Conservation (phyloP, 768 basidiomycete genomes). For the Russula sp. region DNA sequence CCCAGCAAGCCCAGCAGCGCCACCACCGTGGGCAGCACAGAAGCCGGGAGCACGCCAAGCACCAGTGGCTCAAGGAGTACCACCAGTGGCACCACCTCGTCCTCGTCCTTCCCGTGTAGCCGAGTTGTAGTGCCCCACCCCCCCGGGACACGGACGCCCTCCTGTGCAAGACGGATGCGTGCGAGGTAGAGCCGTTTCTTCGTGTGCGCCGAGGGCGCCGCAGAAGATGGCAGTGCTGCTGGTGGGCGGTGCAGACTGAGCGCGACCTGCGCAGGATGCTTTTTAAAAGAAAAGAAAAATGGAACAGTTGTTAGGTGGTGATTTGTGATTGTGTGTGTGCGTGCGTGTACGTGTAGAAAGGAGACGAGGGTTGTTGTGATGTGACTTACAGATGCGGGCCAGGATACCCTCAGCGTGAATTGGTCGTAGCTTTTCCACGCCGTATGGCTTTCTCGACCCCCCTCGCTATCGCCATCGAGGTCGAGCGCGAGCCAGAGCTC, state of each 20-base stretch:
- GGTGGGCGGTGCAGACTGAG: slow-evolving; percentile 2
- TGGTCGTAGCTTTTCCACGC: slow-evolving; percentile 24
- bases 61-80: slow-evolving; percentile 53
- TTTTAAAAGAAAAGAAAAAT: not conserved
- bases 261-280: slow-evolving; percentile 1
- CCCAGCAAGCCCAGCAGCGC: slow-evolving; percentile 27
- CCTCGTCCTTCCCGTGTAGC: not conserved
- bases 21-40: slow-evolving; percentile 33
- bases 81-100: slow-evolving; percentile 38
- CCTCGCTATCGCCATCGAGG: slow-evolving; percentile 20
- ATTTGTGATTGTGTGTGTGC: not conserved
- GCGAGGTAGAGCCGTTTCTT: slow-evolving; percentile 48
- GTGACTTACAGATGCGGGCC: slow-evolving; percentile 30
- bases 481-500: slow-evolving; percentile 30
- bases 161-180: slow-evolving; percentile 46
- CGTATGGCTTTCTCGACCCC: not conserved
- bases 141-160: slow-evolving; percentile 43
- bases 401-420: slow-evolving; percentile 32
- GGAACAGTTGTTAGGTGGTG: not conserved
- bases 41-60: slow-evolving; percentile 51
- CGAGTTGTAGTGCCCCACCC: not conserved
- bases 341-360: not conserved
- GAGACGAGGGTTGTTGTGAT: no score
- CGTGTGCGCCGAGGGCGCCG: not conserved
- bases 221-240: not conserved